Base-by-base conservation (phyloP, 1,284 basidiomycete genomes). In the Golubevia sp. region DNA sequence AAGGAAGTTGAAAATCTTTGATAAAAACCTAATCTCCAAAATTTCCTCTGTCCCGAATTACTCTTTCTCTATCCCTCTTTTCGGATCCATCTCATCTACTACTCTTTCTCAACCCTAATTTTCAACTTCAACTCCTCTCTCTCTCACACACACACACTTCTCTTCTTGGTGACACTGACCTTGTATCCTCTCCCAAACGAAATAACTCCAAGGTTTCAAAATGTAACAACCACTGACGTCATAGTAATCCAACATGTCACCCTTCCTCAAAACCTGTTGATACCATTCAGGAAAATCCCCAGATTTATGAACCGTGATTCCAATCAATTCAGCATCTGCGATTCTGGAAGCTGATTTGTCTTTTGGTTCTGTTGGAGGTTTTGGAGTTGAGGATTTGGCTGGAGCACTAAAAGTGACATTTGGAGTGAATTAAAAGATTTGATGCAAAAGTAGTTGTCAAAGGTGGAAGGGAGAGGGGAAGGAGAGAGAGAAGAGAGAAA, bases 171-270 rank as follows among this genome's bases (percentile, higher is more conserved):
- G 58, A 5, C 15, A 13, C 25, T 3, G 23, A 92, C 92, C 88
- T 87, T 97, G 94, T 70, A 99, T 97, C 63, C 88, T 88, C 84
- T 98, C 93, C 97, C 97, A 99, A 81, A 99, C 94, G 76, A 89
- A 90, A 86, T 93, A 99, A 5, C 94, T 96, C 91, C 93, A 94
- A 0, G 97, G 97, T 84, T 94, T 95, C 68, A 99, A 90, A 79
- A 99, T 97, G 86, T 99, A 99, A 84, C 96, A 99, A 25, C 96
- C 97, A 69, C 93, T 95, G 77, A 99, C 94, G 84, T 91, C 95
- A 86, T 99, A 99, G 86, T 99, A 99, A 83, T 99, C 97, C 62
- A 99, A 86, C 96, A 99, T 98, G 79, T 99, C 95, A 24, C 94
- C 93, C 87, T 99, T 98, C 85, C 96, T 87, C 68, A 99, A 87